Evolutionary conservation across 495 filamentous ascomycete species (phyloP).

Genomic region (Trichocladium antarcticum): DNA sequence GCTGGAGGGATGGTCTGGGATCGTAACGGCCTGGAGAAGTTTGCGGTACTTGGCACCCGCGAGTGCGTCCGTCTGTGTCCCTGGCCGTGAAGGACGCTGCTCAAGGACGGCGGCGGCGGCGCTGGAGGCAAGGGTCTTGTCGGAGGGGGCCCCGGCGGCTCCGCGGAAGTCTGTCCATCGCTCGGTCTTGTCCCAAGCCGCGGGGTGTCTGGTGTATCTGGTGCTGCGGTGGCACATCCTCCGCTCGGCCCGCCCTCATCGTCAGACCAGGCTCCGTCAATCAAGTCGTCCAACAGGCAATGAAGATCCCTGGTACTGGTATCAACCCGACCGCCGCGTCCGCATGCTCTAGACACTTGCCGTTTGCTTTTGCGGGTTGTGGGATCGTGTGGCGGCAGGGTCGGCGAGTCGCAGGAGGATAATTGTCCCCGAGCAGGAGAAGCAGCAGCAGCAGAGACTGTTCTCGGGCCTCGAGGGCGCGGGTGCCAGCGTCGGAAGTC

Average conservation of each 20-base stretch:
- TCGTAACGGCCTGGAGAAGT: too few relatives aligned
- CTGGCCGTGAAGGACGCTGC: background rate
- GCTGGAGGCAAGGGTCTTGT: background rate
- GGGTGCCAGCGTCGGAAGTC: background rate
- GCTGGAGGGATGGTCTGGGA: too few relatives aligned
- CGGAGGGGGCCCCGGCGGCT: background rate
- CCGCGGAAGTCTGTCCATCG: background rate
- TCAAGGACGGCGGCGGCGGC: background rate
- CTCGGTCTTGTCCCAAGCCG: background rate
- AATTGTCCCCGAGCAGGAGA: too few relatives aligned
- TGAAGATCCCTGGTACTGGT: background rate
- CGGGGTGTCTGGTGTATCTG: background rate
- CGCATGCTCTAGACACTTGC: too few relatives aligned
- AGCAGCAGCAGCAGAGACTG: background rate
- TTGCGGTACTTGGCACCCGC: too few relatives aligned
- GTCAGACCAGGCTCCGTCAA: background rate
- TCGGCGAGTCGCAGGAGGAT: background rate
- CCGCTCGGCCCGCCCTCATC: background rate
- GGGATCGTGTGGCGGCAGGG: background rate
- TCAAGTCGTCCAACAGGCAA: background rate
- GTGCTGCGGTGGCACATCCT: background rate
- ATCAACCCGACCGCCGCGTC: too few relatives aligned
- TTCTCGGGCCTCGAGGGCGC: too few relatives aligned
- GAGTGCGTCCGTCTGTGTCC: too few relatives aligned
- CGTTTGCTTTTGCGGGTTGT: background rate